Conservation (phyloP, 495 filamentous ascomycete genomes). For the Penicillium tannophilum region DNA sequence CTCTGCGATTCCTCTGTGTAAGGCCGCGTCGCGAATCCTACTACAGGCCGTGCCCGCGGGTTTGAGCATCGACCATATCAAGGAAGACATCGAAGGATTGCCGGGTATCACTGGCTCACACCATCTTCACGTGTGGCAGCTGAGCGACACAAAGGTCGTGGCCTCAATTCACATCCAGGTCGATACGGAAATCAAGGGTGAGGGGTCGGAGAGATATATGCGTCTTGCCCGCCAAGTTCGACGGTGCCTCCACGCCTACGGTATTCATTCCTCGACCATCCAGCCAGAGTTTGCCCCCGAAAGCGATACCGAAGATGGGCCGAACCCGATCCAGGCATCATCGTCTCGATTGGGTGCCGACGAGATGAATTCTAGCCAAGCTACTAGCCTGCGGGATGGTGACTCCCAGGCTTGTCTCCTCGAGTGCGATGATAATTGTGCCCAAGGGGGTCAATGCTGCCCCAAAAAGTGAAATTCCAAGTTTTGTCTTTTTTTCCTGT, state of each 20-base stretch:
- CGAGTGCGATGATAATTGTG: conserved; percentile 84
- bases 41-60: conserved; percentile 89
- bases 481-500: conserved; percentile 2
- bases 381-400: conserved; percentile 51
- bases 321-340: conserved; percentile 24
- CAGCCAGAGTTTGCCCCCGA: conserved; percentile 88
- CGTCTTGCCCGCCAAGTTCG: conserved; percentile 75
- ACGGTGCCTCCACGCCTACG: conserved; percentile 88
- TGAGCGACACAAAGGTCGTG: conserved; percentile 89
- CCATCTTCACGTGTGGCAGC: conserved; percentile 96
- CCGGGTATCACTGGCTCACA: conserved; percentile 86
- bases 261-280: conserved; percentile 97
- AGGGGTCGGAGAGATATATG: conserved; percentile 84
- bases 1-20: conserved; percentile 89
- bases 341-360: conserved; percentile 29
- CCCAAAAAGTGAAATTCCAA: conserved; percentile 40
- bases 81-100: conserved; percentile 82
- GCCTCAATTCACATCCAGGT: conserved; percentile 92
- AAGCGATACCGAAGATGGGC: conserved; percentile 53
- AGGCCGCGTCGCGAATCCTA: conserved; percentile 90
- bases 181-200: conserved; percentile 69
- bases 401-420: conserved; percentile 71
- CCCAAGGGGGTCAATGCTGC: conserved; percentile 72
- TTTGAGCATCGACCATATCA: conserved; percentile 85
- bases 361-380: conserved; percentile 40